Evolutionary conservation across 139 green algal genomes (phyloP).

Genomic region (Chlorella sorokiniana): DNA sequence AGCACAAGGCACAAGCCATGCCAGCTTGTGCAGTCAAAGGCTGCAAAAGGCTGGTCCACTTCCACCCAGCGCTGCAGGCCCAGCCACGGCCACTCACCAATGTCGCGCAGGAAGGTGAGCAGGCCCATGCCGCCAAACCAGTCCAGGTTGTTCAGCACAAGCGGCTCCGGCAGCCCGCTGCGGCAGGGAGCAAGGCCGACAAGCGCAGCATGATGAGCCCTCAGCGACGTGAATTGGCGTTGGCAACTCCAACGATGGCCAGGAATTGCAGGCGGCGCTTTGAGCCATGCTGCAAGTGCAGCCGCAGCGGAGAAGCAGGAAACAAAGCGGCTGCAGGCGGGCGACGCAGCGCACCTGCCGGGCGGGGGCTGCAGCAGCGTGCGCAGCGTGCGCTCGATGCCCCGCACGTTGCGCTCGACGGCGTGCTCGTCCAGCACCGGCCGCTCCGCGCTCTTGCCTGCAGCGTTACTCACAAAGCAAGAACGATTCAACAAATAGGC

Average conservation of each 20-base stretch:
- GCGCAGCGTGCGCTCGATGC: slow-evolving; percentile 54
- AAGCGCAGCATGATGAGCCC: not conserved
- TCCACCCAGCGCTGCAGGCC: not conserved
- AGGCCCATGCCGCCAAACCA: slow-evolving; percentile 89
- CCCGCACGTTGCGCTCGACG: slow-evolving; percentile 82
- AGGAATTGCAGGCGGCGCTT: not conserved
- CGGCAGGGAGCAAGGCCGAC: not conserved
- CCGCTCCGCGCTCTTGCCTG: slow-evolving; percentile 82
- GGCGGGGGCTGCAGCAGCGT: slow-evolving; percentile 42
- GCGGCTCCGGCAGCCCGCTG: slow-evolving; percentile 26
- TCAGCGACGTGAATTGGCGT: too few relatives aligned
- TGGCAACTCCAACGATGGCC: too few relatives aligned
- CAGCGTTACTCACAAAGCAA: not conserved
- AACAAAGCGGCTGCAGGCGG: not conserved
- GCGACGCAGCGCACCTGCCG: not conserved
- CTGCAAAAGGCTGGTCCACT: not conserved
- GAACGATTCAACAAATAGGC: too few relatives aligned
- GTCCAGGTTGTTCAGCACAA: slow-evolving; percentile 91
- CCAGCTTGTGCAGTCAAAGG: not conserved
- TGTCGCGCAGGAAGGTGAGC: slow-evolving; percentile 91
- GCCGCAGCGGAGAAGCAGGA: not conserved
- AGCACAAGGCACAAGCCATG: not conserved
- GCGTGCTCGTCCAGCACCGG: slow-evolving; percentile 86
- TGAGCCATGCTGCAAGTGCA: not conserved
- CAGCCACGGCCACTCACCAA: too few relatives aligned